A percentile compares a stretch with the other conserved stretches of the same genome.
Conservation (phyloP, 2,329 filamentous ascomycete species). For the Colletotrichum lupini region DNA sequence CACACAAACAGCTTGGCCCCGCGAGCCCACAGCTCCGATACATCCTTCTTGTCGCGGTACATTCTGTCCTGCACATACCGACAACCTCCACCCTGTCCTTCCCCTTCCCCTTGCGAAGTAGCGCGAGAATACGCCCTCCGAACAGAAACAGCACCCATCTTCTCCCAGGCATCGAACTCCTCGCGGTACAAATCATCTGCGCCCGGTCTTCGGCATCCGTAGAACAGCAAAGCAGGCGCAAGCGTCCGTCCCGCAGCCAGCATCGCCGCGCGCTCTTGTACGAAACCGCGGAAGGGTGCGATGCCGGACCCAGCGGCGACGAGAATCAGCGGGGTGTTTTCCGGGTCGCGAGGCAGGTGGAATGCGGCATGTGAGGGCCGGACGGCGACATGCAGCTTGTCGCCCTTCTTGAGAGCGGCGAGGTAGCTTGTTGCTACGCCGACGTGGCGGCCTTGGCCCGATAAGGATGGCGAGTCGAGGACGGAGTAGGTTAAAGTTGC, state of each 20-base stretch:
- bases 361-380: slow-evolving; percentile 53
- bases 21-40: slow-evolving; percentile 47
- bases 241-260: slow-evolving; percentile 52
- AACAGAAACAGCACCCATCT: slow-evolving; percentile 63
- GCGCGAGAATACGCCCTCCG: slow-evolving; percentile 64
- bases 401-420: slow-evolving; percentile 55
- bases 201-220: slow-evolving; percentile 55
- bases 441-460: slow-evolving; percentile 60
- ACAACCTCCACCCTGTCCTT: slow-evolving; percentile 55
- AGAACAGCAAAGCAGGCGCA: slow-evolving; percentile 59
- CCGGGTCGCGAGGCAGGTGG: slow-evolving; percentile 51
- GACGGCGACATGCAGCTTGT: slow-evolving; percentile 62
- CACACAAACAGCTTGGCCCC: slow-evolving; percentile 70
- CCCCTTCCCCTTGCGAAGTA: not conserved
- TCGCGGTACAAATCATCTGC: slow-evolving; percentile 58
- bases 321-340: slow-evolving; percentile 54
- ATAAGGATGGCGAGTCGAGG: slow-evolving; percentile 61
- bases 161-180: slow-evolving; percentile 58
- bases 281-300: slow-evolving; percentile 40
- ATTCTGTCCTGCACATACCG: slow-evolving; percentile 60
- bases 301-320: slow-evolving; percentile 55
- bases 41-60: slow-evolving; percentile 44
- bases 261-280: slow-evolving; percentile 48
- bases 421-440: slow-evolving; percentile 74
- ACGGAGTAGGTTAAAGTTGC: slow-evolving; percentile 73